A percentile compares a stretch with the other conserved stretches of the same genome.
Conservation (phyloP, 179 eudicot genomes). For the Silene coronaria region DNA sequence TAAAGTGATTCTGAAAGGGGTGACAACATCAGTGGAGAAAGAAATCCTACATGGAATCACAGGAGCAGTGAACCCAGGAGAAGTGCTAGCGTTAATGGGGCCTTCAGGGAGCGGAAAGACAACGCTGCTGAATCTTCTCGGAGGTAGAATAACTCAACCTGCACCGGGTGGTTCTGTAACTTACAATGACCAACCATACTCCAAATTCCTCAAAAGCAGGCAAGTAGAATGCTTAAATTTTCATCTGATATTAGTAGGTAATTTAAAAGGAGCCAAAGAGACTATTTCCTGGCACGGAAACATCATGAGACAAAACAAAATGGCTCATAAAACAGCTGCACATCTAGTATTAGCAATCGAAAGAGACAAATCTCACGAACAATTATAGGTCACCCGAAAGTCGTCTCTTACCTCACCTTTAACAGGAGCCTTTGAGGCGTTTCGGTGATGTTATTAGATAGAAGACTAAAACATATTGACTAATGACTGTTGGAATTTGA, state of each 20-base stretch:
- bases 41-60: constrained; percentile 67
- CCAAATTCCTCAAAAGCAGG: constrained; percentile 81
- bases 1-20: constrained; percentile 60
- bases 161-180: constrained; percentile 54
- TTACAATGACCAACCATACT: constrained; percentile 77
- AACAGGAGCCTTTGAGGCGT: too few relatives aligned
- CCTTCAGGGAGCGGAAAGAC: constrained; percentile 98
- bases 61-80: constrained; percentile 81
- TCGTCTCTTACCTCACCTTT: too few relatives aligned
- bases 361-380: too few relatives aligned
- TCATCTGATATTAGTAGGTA: background rate
- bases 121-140: constrained; percentile 69
- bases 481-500: too few relatives aligned
- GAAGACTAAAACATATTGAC: too few relatives aligned
- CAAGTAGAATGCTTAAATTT: constrained; percentile 13
- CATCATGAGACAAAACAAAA: too few relatives aligned
- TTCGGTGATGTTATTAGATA: too few relatives aligned
- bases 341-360: too few relatives aligned
- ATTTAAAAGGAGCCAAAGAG: too few relatives aligned
- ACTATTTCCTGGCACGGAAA: too few relatives aligned
- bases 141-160: constrained; percentile 55
- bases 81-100: constrained; percentile 86
- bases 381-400: too few relatives aligned
- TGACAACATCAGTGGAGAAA: constrained; percentile 56
- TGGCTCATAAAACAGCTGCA: too few relatives aligned